Percentiles rank a stretch among this genome's conserved stretches.
These are phyloP conservation scores for Batrachochytrium dendrobatidis DNA, from an alignment of 371 early-diverging fungal genomes.

Conservation along the genomic window DNA sequence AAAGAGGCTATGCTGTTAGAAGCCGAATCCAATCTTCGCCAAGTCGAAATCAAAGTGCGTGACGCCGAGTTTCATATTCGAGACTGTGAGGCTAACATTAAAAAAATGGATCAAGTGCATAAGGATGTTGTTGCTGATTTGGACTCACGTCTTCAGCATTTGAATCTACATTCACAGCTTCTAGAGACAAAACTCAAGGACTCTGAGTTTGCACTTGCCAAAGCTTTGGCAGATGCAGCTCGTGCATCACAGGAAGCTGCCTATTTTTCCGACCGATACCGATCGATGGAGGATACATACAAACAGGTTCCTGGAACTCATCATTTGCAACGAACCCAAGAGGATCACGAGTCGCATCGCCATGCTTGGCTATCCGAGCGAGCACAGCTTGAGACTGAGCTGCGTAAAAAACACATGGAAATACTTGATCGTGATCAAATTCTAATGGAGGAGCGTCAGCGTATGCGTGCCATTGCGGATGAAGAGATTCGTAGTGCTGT, in stretches of 20 bases:
- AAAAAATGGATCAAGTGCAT: background rate
- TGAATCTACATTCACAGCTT: background rate
- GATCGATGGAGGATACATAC: constrained; percentile 1
- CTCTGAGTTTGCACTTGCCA: background rate
- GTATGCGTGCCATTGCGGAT: constrained; percentile 1
- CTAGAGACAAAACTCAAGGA: constrained; percentile 2
- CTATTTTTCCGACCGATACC: background rate
- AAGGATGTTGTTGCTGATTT: background rate
- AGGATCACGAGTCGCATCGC: constrained; percentile 3
- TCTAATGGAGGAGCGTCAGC: background rate
- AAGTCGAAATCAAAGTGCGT: background rate
- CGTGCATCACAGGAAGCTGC: background rate
- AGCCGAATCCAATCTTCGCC: background rate
- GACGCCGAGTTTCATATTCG: background rate
- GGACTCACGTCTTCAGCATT: background rate
- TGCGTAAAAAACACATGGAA: constrained; percentile 1
- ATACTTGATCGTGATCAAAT: constrained; percentile 6
- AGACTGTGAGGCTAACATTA: background rate
- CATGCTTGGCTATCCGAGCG: background rate
- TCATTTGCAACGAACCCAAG: constrained; percentile 4
- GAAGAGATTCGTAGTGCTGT: constrained; percentile 10
- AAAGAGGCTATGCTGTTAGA: background rate
- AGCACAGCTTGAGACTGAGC: constrained; percentile 1
- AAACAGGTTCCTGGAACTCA: background rate
- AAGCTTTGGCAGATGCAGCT: background rate